Percentiles rank a stretch among this genome's conserved stretches.
Conservation (phyloP, 2,329 filamentous ascomycete species). For the Aspergillus tubingensis region DNA sequence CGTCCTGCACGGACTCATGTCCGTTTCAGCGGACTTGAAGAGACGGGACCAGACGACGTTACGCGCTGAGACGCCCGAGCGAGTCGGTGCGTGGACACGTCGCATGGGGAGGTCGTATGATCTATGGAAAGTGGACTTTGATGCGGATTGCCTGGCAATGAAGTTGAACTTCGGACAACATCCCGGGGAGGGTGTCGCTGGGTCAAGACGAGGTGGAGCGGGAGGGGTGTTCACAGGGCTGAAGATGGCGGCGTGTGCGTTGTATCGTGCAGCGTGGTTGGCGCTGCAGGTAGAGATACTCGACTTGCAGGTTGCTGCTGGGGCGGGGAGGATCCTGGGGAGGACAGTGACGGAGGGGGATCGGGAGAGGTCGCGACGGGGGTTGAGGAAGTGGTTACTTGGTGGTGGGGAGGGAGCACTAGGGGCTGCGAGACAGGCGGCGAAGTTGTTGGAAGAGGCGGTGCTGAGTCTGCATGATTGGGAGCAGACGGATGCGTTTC, state of each 20-base stretch:
- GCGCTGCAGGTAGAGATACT: slow-evolving; percentile 61
- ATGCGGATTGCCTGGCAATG: slow-evolving; percentile 51
- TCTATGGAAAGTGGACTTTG: slow-evolving; percentile 61
- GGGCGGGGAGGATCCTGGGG: slow-evolving; percentile 61
- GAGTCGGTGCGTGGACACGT: slow-evolving; percentile 52
- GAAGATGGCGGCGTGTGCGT: slow-evolving; percentile 53
- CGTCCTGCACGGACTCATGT: slow-evolving; percentile 64
- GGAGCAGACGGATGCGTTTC: slow-evolving; percentile 58
- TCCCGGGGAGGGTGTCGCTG: slow-evolving; percentile 30
- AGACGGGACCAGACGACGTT: slow-evolving; percentile 63
- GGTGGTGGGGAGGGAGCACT: slow-evolving; percentile 8
- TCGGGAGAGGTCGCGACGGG: slow-evolving; percentile 51
- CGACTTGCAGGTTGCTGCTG: slow-evolving; percentile 64
- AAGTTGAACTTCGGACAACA: slow-evolving; percentile 10
- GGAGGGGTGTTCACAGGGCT: slow-evolving; percentile 48
- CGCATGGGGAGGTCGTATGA: slow-evolving; percentile 58
- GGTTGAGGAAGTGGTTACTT: slow-evolving; percentile 24
- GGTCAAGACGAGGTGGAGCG: slow-evolving; percentile 24
- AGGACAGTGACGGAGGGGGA: slow-evolving; percentile 52
- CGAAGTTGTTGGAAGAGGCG: slow-evolving; percentile 54
- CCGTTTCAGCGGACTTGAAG: slow-evolving; percentile 63
- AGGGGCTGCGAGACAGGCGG: slow-evolving; percentile 52
- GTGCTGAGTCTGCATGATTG: slow-evolving; percentile 53
- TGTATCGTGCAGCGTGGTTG: slow-evolving; percentile 62
- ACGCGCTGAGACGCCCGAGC: slow-evolving; percentile 44